Conservation (phyloP, 345 rosid genomes). For the Citrus mangshanensis region DNA sequence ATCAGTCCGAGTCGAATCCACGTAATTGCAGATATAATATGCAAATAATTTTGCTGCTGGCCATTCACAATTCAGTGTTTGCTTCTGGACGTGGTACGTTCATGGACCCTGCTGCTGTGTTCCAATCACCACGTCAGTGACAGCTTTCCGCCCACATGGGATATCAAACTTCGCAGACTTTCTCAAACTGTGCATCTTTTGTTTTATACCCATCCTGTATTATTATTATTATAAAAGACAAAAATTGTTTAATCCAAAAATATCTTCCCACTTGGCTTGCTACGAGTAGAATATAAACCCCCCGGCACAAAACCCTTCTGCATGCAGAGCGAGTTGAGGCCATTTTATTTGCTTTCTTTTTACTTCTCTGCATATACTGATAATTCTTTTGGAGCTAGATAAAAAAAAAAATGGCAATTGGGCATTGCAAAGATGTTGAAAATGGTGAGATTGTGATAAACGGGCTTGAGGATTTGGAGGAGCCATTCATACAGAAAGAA, state of each 20-base stretch:
- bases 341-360: background rate
- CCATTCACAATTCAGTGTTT: background rate
- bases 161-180: background rate
- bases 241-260: background rate
- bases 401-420: slow-evolving; percentile 38
- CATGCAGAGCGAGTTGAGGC: background rate
- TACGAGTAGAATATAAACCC: background rate
- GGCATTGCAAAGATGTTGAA: slow-evolving; percentile 43
- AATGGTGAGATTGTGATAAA: slow-evolving; percentile 32
- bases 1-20: slow-evolving; percentile 10
- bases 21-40: background rate
- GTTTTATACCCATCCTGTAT: background rate
- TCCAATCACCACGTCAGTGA: slow-evolving; percentile 30
- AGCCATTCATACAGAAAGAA: slow-evolving; percentile 41
- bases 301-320: background rate
- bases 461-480: slow-evolving; percentile 38
- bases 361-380: background rate
- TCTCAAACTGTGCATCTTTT: background rate
- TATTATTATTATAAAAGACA: background rate
- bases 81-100: background rate
- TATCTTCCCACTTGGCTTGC: background rate
- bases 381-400: background rate
- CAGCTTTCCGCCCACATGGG: slow-evolving; percentile 41
- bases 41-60: background rate
- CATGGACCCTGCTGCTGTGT: background rate